Conservation (phyloP, 352 stramenopile genomes). For the Globisporangium iwayamae region DNA sequence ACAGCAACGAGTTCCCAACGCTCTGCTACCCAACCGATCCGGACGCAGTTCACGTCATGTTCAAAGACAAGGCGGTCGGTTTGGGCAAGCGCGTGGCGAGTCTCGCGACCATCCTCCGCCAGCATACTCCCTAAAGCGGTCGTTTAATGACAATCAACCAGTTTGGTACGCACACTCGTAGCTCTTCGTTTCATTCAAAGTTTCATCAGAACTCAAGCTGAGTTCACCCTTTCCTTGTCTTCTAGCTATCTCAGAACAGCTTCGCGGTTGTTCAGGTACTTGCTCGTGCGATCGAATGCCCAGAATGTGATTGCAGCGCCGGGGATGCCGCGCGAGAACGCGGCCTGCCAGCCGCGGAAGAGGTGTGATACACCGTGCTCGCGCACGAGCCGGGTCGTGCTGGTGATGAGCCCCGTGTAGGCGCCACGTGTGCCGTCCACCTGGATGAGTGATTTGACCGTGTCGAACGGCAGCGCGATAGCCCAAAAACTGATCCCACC, state of each 20-base stretch:
- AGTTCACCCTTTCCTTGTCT: neutral
- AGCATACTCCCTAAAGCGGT: neutral
- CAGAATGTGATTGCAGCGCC: conserved; percentile 82
- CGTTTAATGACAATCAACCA: neutral
- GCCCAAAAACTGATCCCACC: conserved; percentile 85
- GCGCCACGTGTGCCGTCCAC: conserved; percentile 42
- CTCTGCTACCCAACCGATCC: conserved; percentile 58
- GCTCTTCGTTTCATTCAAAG: neutral
- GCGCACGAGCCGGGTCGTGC: conserved; percentile 36
- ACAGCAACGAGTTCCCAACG: conserved; percentile 33
- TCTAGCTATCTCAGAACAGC: conserved; percentile 4
- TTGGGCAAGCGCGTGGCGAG: conserved; percentile 65
- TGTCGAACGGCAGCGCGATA: conserved; percentile 82
- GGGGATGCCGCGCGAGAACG: conserved; percentile 72
- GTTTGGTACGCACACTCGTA: neutral
- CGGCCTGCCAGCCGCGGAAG: conserved; percentile 77
- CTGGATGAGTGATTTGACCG: conserved; percentile 82
- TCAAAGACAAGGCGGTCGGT: conserved; percentile 78
- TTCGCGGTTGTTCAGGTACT: conserved; percentile 41
- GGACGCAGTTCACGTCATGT: conserved; percentile 64
- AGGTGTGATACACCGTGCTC: conserved; percentile 59
- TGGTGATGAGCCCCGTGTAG: conserved; percentile 42
- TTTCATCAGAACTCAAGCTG: neutral
- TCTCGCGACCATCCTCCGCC: conserved; percentile 35
- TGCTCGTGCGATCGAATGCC: conserved; percentile 64